These are phyloP conservation scores for Blastocladiella emersonii DNA, from an alignment of 371 early-diverging fungal species.

Conservation along the genomic window DNA sequence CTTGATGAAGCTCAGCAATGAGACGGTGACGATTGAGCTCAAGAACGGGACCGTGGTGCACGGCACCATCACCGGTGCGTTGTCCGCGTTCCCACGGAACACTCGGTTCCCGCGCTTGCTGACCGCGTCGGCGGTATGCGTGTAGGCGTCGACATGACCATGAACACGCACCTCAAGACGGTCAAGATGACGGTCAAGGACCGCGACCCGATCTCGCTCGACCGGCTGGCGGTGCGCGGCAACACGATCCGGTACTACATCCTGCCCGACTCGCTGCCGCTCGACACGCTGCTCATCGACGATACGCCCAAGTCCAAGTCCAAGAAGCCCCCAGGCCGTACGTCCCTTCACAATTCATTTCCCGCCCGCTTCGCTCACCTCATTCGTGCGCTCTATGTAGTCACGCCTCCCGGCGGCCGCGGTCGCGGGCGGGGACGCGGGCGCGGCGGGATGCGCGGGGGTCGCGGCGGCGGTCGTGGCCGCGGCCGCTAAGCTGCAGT, in stretches of 20 bases:
- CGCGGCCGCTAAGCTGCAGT: constrained; percentile 20
- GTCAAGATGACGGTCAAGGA: constrained; percentile 95
- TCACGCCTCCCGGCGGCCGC: constrained; percentile 10
- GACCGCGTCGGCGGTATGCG: background rate
- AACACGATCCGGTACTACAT: constrained; percentile 90
- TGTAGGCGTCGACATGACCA: constrained; percentile 89
- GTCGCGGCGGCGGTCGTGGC: constrained; percentile 36
- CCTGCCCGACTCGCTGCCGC: constrained; percentile 84
- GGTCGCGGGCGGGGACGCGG: constrained; percentile 22
- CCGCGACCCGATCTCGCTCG: constrained; percentile 78
- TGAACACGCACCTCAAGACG: constrained; percentile 96
- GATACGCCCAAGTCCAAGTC: constrained; percentile 84
- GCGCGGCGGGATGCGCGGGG: constrained; percentile 37
- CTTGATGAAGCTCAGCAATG: constrained; percentile 86
- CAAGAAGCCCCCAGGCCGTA: constrained; percentile 36
- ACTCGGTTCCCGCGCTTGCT: background rate
- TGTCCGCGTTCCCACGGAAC: constrained; percentile 4
- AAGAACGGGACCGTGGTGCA: constrained; percentile 90
- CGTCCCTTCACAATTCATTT: background rate
- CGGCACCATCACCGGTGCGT: constrained; percentile 78
- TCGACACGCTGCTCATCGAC: constrained; percentile 90
- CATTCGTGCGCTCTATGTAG: background rate
- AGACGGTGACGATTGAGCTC: constrained; percentile 89
- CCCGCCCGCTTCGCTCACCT: background rate
- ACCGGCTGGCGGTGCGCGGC: constrained; percentile 84